Conservation (phyloP, 441 rosid genomes). For the Gossypium davidsonii region DNA sequence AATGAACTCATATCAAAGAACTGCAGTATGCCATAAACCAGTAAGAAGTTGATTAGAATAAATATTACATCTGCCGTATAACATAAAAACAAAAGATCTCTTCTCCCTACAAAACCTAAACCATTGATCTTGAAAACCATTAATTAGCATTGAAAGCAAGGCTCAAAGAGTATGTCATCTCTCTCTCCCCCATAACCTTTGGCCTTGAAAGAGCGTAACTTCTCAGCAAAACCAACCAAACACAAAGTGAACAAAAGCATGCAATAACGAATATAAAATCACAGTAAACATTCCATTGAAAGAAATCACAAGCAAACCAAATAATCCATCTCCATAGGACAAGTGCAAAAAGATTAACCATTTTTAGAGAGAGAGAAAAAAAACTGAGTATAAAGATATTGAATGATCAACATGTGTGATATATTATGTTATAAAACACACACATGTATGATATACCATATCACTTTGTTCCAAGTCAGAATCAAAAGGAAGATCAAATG, state of each 20-base stretch:
- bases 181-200: neutral
- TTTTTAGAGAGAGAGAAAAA: neutral
- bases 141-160: neutral
- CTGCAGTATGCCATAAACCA: slow-evolving; percentile 36
- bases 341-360: neutral
- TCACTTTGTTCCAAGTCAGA: slow-evolving; percentile 48
- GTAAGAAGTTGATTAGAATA: slow-evolving; percentile 7
- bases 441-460: slow-evolving; percentile 44
- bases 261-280: neutral
- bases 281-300: neutral
- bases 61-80: neutral
- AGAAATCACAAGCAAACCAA: neutral
- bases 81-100: neutral
- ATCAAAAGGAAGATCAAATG: slow-evolving; percentile 92
- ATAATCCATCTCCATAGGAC: neutral
- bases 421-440: slow-evolving; percentile 13
- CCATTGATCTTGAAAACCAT: neutral
- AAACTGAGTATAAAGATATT: neutral
- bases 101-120: neutral
- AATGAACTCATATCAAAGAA: slow-evolving; percentile 77
- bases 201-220: neutral
- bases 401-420: slow-evolving; percentile 17
- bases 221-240: neutral
- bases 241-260: neutral
- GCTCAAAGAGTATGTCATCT: neutral